phyloP scores from a whole-genome alignment of 2,329 filamentous ascomycete species.

The Chaetothyriales sp. region DNA sequence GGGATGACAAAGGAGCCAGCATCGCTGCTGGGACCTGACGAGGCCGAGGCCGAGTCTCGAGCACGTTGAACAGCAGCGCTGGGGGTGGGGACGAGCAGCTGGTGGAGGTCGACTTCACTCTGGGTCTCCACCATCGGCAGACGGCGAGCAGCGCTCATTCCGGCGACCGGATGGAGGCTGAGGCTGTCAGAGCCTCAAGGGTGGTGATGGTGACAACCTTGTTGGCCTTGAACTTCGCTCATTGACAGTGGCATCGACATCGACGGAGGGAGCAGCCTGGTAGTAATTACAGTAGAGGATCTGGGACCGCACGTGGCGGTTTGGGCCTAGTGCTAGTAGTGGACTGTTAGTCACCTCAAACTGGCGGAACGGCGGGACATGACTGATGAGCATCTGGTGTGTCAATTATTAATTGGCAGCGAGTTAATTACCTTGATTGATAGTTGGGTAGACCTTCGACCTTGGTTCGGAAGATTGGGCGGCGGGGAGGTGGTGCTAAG shows the following conservation, averaged over 20 bases:
- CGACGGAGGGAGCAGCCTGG: background rate
- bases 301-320: background rate
- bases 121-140: slow-evolving; percentile 16
- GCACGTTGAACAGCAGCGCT: slow-evolving; percentile 10
- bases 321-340: background rate
- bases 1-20: slow-evolving; percentile 31
- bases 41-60: slow-evolving; percentile 11
- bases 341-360: background rate
- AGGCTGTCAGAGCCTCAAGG: background rate
- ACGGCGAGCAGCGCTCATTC: slow-evolving; percentile 15
- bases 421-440: background rate
- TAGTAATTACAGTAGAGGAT: too few species aligned
- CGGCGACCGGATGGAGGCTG: slow-evolving; percentile 3
- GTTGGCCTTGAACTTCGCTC: background rate
- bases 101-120: slow-evolving; percentile 17
- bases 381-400: background rate
- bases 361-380: background rate
- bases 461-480: background rate
- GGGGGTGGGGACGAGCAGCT: slow-evolving; percentile 16
- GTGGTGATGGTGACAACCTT: background rate
- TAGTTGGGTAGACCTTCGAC: background rate
- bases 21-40: slow-evolving; percentile 16
- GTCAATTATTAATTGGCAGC: background rate
- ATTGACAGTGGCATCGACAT: background rate
- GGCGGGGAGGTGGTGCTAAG: background rate